These are phyloP conservation scores for Zopfochytrium polystomum DNA, from an alignment of 371 early-diverging fungal species.

Conservation along the genomic window DNA sequence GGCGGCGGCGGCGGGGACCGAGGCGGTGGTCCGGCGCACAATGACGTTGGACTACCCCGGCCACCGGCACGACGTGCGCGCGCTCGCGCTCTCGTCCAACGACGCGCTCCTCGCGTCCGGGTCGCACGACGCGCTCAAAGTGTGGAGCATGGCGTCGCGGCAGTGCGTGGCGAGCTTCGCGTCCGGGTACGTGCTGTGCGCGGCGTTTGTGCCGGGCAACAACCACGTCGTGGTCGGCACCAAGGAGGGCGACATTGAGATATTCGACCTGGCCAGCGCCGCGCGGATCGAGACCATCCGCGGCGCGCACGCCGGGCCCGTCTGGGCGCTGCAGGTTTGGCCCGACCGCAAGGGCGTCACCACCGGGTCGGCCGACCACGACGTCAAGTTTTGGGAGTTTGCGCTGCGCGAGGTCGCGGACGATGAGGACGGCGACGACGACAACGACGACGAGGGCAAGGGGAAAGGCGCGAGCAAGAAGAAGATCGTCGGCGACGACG, in stretches of 20 bases:
- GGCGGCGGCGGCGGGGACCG: slow-evolving; percentile 13
- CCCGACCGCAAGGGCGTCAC: slow-evolving; percentile 85
- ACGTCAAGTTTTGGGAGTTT: slow-evolving; percentile 97
- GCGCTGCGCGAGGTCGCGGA: slow-evolving; percentile 21
- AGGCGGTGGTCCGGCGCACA: slow-evolving; percentile 32
- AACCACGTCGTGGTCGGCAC: slow-evolving; percentile 87
- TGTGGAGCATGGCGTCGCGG: slow-evolving; percentile 84
- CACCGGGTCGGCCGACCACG: slow-evolving; percentile 90
- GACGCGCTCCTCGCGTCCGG: slow-evolving; percentile 82
- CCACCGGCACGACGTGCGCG: slow-evolving; percentile 87
- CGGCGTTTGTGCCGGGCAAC: slow-evolving; percentile 88
- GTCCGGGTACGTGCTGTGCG: slow-evolving; percentile 80
- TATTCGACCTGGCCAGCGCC: slow-evolving; percentile 83
- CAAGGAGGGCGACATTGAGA: slow-evolving; percentile 79
- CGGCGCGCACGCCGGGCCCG: slow-evolving; percentile 85
- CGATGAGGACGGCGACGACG: too few species aligned
- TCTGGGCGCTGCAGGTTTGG: slow-evolving; percentile 83
- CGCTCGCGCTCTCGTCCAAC: slow-evolving; percentile 79
- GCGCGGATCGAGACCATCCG: slow-evolving; percentile 75
- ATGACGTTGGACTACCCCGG: slow-evolving; percentile 78
- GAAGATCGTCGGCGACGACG: too few species aligned
- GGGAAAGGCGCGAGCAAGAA: too few species aligned
- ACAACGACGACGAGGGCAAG: too few species aligned
- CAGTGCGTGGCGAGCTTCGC: slow-evolving; percentile 83
- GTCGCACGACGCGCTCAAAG: slow-evolving; percentile 71